Conservation (phyloP, 805 yeast species). For the Starmerella tilneyi region DNA sequence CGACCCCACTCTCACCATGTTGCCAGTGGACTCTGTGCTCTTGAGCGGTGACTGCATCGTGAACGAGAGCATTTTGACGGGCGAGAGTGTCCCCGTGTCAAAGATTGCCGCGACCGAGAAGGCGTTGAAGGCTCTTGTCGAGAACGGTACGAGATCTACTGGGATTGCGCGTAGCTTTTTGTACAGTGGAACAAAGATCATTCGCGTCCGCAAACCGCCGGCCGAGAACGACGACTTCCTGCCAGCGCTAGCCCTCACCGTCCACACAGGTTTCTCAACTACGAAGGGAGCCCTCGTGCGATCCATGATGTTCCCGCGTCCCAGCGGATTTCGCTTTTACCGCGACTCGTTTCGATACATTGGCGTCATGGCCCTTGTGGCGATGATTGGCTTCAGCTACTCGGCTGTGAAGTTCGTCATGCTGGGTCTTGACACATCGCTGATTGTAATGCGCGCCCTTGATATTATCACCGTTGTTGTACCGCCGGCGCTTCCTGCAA, state of each 20-base stretch:
- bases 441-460: conserved; percentile 77
- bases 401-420: conserved; percentile 75
- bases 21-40: conserved; percentile 86
- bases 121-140: conserved; percentile 45
- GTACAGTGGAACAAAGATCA: conserved; percentile 80
- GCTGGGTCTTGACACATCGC: conserved; percentile 55
- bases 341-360: conserved; percentile 91
- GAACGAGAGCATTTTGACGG: conserved; percentile 97
- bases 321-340: conserved; percentile 85
- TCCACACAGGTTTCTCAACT: conserved; percentile 86
- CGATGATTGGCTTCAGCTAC: conserved; percentile 69
- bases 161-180: conserved; percentile 36
- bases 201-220: conserved; percentile 66
- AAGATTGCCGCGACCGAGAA: conserved; percentile 57
- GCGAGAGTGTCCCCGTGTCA: conserved; percentile 95
- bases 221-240: conserved; percentile 42
- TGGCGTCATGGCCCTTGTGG: conserved; percentile 85
- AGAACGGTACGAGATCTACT: conserved; percentile 32
- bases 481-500: conserved; percentile 98
- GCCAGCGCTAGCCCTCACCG: conserved; percentile 78
- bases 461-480: conserved; percentile 94
- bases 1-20: conserved; percentile 59
- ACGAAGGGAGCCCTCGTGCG: conserved; percentile 90
- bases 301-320: conserved; percentile 94
- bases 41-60: conserved; percentile 88